These are phyloP conservation scores for Chenopodium suecicum DNA, from an alignment of 148 eudicot species.

Conservation along the genomic window DNA sequence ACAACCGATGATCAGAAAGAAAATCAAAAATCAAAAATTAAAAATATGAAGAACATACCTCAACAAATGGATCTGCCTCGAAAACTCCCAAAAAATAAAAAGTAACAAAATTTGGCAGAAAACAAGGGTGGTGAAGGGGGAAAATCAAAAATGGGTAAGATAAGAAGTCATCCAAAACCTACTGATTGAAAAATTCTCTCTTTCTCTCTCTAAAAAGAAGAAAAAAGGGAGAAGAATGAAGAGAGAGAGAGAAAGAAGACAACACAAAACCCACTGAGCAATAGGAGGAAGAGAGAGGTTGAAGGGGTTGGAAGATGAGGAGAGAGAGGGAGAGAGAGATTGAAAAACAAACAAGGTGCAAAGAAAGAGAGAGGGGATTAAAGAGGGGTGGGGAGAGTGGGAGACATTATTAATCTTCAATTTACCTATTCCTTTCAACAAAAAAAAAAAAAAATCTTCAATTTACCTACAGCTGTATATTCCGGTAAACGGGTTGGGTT, in stretches of 20 bases:
- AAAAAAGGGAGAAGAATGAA: background rate
- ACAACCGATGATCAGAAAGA: constrained; percentile 13
- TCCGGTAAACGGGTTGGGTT: too few species aligned
- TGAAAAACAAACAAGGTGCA: constrained; percentile 10
- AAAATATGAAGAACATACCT: constrained; percentile 19
- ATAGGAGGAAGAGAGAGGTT: constrained; percentile 29
- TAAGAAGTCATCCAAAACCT: background rate
- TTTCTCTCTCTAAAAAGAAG: constrained; percentile 6
- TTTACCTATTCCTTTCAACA: background rate
- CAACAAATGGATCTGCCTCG: constrained; percentile 35
- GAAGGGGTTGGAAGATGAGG: constrained; percentile 18
- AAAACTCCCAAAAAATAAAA: constrained; percentile 12
- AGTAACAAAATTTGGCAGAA: constrained; percentile 1
- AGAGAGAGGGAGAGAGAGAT: constrained; percentile 25
- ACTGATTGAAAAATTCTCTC: background rate
- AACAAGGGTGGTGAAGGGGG: background rate
- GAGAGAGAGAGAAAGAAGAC: constrained; percentile 17
- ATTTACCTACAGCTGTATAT: too few species aligned
- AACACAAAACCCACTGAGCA: constrained; percentile 28
- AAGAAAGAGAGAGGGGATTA: constrained; percentile 23
- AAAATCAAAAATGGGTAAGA: background rate
- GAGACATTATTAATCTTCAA: background rate
- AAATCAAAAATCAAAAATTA: constrained; percentile 7
- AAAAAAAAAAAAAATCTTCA: too few species aligned
- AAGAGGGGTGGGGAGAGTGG: constrained; percentile 9